Evolutionary conservation across 768 basidiomycete genomes (phyloP), one percentile per base, ranked within the genome.

Genomic region (Lanmaoa pseudosensibilis): DNA sequence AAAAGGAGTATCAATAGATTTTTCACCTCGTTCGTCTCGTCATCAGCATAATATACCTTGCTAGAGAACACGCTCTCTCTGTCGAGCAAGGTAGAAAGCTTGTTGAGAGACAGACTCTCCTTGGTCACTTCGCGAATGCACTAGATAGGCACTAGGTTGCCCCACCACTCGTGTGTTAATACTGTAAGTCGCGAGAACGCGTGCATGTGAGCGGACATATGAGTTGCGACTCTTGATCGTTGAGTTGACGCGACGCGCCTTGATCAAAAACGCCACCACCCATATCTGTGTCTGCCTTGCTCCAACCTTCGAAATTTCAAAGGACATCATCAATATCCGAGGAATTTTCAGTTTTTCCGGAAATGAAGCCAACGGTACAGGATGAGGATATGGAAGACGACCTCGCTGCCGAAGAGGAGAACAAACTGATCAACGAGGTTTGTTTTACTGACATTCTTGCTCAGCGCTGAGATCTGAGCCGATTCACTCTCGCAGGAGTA

Each of bases 341-440:
- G 6, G 16, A 41, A 40, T 40, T 25, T 6, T 13, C 37, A 16
- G 34, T 2, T 2, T 33, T 30, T 2, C 9, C 7, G 5, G 50
- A 61, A 41, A 84, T 75, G 84, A 86, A 75, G 64, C 83, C 74
- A 58, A 74, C 69, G 5, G 73, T 70, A 33, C 70, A 75, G 44
- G 70, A 73, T 30, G 88, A 91, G 54, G 90, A 88, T 62, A 77
- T 87, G 41, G 90, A 90, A 68, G 90, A 91, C 56, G 88, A 92
- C 70, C 80, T 86, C 45, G 85, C 83, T 5, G 88, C 90, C 5
- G 90, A 92, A 71, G 90, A 92, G 66, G 90, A 90, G 75, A 92
- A 92, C 73, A 92, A 92, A 61, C 73, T 92, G 50, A 91, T 92
- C 68, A 92, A 92, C 64, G 90, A 92, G 82, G 90, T 91, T 63